A percentile compares a stretch with the other conserved stretches of the same genome.
Conservation (phyloP, 352 stramenopile species). For the Pythium brachiatum region DNA sequence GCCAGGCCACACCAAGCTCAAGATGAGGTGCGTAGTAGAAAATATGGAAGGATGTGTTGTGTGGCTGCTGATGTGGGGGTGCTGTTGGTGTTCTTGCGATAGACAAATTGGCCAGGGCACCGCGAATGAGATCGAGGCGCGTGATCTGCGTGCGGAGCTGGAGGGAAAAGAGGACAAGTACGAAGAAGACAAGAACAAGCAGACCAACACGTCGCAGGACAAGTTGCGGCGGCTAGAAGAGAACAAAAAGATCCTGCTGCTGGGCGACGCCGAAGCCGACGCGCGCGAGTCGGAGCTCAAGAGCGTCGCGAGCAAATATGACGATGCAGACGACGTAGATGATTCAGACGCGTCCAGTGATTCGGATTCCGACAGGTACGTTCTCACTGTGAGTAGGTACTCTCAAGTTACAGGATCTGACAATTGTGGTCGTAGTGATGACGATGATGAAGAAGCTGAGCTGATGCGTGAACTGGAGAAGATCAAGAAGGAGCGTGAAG, state of each 20-base stretch:
- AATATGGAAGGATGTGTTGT: not conserved
- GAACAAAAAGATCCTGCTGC: conserved; percentile 79
- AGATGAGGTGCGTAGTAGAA: conserved; percentile 52
- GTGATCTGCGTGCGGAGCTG: conserved; percentile 73
- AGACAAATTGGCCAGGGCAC: conserved; percentile 84
- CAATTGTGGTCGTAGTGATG: conserved; percentile 38
- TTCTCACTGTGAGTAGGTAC: not conserved
- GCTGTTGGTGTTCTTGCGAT: not conserved
- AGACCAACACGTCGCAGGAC: conserved; percentile 77
- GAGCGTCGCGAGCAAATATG: conserved; percentile 86
- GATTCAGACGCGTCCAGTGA: conserved; percentile 64
- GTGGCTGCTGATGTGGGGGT: not conserved
- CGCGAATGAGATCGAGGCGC: conserved; percentile 68
- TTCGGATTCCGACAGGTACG: conserved; percentile 69
- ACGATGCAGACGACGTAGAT: conserved; percentile 87
- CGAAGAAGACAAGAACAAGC: conserved; percentile 70
- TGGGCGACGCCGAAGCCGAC: conserved; percentile 71
- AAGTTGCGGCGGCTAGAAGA: conserved; percentile 70
- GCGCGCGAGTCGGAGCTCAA: conserved; percentile 84
- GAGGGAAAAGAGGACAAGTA: conserved; percentile 73
- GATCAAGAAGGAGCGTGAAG: conserved; percentile 96
- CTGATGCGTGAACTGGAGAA: conserved; percentile 97
- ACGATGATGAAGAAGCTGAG: conserved; percentile 97
- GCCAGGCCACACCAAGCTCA: conserved; percentile 78
- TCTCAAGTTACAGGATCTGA: not conserved